A percentile compares a stretch with the other conserved stretches of the same genome.
Evolutionary conservation across 306 rosid species (phyloP).

Genomic region (Trichosanthes truncata): DNA sequence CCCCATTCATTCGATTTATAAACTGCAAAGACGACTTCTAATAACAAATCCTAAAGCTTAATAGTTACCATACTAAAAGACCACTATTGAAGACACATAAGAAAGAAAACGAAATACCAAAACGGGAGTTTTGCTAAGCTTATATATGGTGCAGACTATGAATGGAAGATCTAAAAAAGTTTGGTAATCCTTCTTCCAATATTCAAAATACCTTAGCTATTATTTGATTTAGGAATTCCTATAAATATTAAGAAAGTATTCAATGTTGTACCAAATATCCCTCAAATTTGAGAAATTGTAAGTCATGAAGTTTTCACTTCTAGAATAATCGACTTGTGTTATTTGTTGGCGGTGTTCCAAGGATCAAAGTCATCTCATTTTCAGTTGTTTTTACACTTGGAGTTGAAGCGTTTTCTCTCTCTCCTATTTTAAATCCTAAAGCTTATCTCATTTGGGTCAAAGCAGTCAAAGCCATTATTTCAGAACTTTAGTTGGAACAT

Average conservation of each 20-base stretch:
- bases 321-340: too few species aligned
- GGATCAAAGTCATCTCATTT: neutral
- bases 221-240: neutral
- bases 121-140: neutral
- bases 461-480: too few species aligned
- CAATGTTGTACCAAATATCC: neutral
- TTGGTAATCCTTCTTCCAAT: neutral
- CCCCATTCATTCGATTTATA: neutral
- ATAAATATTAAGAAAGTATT: neutral
- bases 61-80: neutral
- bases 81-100: neutral
- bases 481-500: too few species aligned
- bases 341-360: too few species aligned
- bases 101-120: neutral
- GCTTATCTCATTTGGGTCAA: too few species aligned
- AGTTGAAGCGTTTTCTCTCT: too few species aligned
- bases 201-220: neutral
- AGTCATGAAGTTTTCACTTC: neutral
- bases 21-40: neutral
- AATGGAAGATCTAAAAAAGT: neutral
- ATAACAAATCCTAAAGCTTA: neutral
- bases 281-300: neutral
- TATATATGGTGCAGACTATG: neutral
- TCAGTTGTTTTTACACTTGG: neutral
- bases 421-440: too few species aligned